Base-by-base conservation (phyloP, 1,139 yeast species). In the Pichia sp. region DNA sequence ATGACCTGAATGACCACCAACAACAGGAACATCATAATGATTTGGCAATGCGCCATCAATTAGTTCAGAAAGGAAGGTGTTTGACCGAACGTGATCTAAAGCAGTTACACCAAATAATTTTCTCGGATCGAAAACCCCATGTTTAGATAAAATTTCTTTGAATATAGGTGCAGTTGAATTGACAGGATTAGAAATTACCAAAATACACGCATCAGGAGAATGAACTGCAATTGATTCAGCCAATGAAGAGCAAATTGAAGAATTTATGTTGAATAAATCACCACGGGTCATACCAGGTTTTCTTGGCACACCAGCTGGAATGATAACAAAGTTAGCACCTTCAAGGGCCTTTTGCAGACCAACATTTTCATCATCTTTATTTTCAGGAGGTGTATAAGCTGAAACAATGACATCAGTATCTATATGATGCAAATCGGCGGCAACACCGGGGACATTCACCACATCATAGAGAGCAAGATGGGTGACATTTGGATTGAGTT, bases 231-330 rank as follows among this genome's bases (percentile, higher is more conserved):
- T 83, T 49, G 87, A 88, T 69, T 80, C 81, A 59, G 95, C 91
- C 65, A 91, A 76, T 69, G 83, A 91, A 61, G 86, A 78, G 53
- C 91, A 90, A 70, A 91, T 91, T 49, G 90, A 86, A 47, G 96
- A 96, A 68, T 91, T 91, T 75, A 93, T 87, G 74, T 83, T 83
- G 80, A 91, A 89, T 69, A 91, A 79, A 69, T 91, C 97, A 70
- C 91, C 97, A 72, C 98, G 84, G 60, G 97, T 87, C 98, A 91
- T 91, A 62, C 97, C 97, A 53, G 97, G 97, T 76, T 91, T 91
- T 76, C 98, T 83, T 70, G 97, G 97, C 55, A 91, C 88, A 68
- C 98, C 97, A 48, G 97, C 97, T 58, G 97, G 96, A 68, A 91
- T 87, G 56, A 91, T 81, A 58, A 91, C 87, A 57, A 90, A 77